Base-by-base conservation (phyloP, 2,329 filamentous ascomycete genomes). In the Exserohilum turcica region DNA sequence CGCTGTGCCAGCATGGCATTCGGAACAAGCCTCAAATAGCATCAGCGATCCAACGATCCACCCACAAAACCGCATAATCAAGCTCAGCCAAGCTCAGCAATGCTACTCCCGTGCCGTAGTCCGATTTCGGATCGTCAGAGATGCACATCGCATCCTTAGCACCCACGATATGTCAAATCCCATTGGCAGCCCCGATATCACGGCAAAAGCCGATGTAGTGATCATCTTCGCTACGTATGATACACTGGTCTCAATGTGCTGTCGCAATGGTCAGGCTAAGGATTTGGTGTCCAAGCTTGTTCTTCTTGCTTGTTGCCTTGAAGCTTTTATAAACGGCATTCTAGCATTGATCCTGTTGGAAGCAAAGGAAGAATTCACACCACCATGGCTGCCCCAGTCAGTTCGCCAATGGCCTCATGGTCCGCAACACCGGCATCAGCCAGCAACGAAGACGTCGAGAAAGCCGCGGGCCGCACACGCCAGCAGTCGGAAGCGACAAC, bases 391-490 rank as follows among this genome's bases (percentile, higher is more conserved):
- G 5, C 12, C 35, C 37, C 15, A 2, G 18, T 5, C 9, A 27
- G 37, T 35, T 43, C 38, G 27, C 46, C 29, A 19, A 21, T 29
- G 4, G 33, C 29, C 15, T 49, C 46, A 1, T 54, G 45, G 51
- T 54, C 45, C 13, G 40, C 48, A 18, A 57, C 15, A 35, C 5
- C 46, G 16, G 48, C 52, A 31, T 52, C 54, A 2, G 55, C 52
- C 29, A 46, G 54, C 42, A 40, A 37, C 13, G 51, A 15, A 12
- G 39, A 43, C 10, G 27, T 38, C 5, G 53, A 56, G 15, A 60
- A 52, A 9, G 13, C 7, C 9, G 1, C 36, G 12, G 18, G 33
- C 8, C 36, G 9, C 10, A 39, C 15, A 38, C 44, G 45, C 13
- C 45, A 28, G 27, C 38, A 33, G 28, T 45, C 21, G 5, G 24